These are phyloP conservation scores for Cryphonectria radicalis DNA, from an alignment of 2,329 filamentous ascomycete genomes.

Conservation along the genomic window DNA sequence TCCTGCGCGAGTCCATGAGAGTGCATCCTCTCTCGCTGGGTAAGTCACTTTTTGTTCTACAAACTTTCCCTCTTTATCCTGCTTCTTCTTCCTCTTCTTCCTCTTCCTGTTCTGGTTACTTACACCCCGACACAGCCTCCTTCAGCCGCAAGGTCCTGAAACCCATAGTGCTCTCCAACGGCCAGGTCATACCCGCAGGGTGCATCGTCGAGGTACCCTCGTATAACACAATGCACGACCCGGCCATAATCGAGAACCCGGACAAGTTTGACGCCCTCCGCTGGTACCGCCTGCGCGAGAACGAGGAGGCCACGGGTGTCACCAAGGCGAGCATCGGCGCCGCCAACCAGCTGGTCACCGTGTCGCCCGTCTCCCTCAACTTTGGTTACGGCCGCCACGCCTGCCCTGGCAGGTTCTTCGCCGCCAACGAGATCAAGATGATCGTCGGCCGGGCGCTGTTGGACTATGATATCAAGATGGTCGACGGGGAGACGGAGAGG, in stretches of 20 bases:
- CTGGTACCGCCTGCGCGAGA: slow-evolving; percentile 42
- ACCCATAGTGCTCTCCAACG: slow-evolving; percentile 57
- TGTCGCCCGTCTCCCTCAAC: slow-evolving; percentile 39
- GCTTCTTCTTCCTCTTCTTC: too few relatives aligned
- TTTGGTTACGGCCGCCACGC: slow-evolving; percentile 49
- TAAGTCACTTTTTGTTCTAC: slow-evolving; percentile 34
- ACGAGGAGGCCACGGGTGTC: slow-evolving; percentile 34
- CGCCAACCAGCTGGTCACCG: slow-evolving; percentile 46
- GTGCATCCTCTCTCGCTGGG: slow-evolving; percentile 35
- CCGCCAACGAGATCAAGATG: slow-evolving; percentile 45
- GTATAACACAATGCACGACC: slow-evolving; percentile 43
- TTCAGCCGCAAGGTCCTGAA: slow-evolving; percentile 56
- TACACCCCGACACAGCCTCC: slow-evolving; percentile 38
- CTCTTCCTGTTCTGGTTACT: neutral
- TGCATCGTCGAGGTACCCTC: slow-evolving; percentile 48
- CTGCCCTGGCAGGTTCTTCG: slow-evolving; percentile 45
- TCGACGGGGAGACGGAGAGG: slow-evolving; percentile 33
- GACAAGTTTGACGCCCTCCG: slow-evolving; percentile 46
- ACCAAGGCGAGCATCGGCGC: slow-evolving; percentile 37
- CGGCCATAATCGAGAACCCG: slow-evolving; percentile 42
- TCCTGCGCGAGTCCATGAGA: slow-evolving; percentile 40
- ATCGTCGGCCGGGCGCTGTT: slow-evolving; percentile 38
- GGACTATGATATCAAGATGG: slow-evolving; percentile 37
- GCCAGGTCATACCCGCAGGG: slow-evolving; percentile 52
- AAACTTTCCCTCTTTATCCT: neutral